These are phyloP conservation scores for Gardenia jasminoides DNA, from an alignment of 257 asterid genomes.

Conservation along the genomic window DNA sequence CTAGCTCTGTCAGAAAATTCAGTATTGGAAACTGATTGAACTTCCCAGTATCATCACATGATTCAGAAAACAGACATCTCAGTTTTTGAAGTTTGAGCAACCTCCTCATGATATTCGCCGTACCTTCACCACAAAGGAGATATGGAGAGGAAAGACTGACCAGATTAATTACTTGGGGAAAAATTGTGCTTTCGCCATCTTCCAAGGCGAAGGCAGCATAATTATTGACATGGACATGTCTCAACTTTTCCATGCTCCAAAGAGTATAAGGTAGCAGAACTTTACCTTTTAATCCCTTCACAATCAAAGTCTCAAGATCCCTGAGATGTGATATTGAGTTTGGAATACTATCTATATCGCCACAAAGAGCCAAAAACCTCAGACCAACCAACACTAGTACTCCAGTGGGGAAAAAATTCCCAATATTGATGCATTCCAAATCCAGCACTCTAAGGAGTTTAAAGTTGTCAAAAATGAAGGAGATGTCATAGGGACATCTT, in stretches of 20 bases:
- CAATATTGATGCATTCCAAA: conserved; percentile 11
- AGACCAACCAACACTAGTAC: background rate
- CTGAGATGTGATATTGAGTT: background rate
- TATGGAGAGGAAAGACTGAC: background rate
- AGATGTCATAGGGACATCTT: background rate
- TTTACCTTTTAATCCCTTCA: conserved; percentile 3
- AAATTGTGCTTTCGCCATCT: background rate
- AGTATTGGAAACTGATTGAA: background rate
- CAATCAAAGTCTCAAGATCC: conserved; percentile 7
- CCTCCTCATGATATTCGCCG: background rate
- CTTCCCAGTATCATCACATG: background rate
- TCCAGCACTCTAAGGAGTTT: conserved; percentile 20
- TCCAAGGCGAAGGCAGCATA: background rate
- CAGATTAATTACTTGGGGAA: background rate
- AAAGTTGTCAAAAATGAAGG: background rate
- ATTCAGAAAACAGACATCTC: background rate
- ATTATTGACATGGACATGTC: background rate
- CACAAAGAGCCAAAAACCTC: conserved; percentile 8
- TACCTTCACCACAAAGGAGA: background rate
- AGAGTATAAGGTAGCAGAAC: conserved; percentile 6
- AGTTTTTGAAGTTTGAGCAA: conserved; percentile 1
- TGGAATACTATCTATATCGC: conserved; percentile 12
- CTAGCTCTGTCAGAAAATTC: background rate
- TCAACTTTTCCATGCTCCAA: conserved; percentile 15
- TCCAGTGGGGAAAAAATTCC: conserved; percentile 9